Evolutionary conservation across 345 rosid genomes (phyloP).

Genomic region (Gossypium turneri): DNA sequence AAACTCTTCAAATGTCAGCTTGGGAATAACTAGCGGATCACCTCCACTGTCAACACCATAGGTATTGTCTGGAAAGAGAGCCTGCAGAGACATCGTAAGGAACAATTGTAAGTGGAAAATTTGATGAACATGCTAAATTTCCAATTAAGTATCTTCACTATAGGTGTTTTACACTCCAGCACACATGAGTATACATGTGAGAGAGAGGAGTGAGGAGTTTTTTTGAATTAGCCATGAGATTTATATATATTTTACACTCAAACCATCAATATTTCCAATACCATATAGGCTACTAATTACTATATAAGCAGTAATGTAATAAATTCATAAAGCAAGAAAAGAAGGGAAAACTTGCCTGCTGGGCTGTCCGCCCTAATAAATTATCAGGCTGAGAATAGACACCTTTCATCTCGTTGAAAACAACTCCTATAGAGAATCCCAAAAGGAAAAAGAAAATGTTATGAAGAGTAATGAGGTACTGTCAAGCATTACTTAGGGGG

Average conservation of each 20-base stretch:
- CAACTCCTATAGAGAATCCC: conserved; percentile 60
- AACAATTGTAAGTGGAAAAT: conserved; percentile 19
- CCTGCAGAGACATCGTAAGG: conserved; percentile 40
- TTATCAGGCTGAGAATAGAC: conserved; percentile 98
- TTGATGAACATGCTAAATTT: neutral
- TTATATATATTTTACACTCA: neutral
- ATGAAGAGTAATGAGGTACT: neutral
- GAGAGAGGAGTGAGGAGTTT: neutral
- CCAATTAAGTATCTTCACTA: neutral
- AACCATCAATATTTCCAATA: neutral
- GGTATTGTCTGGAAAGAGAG: conserved; percentile 83
- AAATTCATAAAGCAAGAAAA: neutral
- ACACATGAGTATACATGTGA: neutral
- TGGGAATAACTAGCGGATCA: conserved; percentile 84
- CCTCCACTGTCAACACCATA: conserved; percentile 99
- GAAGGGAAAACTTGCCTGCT: conserved; percentile 52
- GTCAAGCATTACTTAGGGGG: neutral
- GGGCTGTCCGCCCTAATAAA: conserved; percentile 71
- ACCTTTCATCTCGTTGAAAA: conserved; percentile 98
- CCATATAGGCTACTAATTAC: neutral
- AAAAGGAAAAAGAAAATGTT: neutral
- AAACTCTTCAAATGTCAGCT: conserved; percentile 84
- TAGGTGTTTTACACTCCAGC: neutral
- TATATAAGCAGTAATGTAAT: neutral
- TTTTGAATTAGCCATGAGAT: neutral